Conservation (phyloP, 2,329 filamentous ascomycete genomes). For the Sphaerulina musiva region DNA sequence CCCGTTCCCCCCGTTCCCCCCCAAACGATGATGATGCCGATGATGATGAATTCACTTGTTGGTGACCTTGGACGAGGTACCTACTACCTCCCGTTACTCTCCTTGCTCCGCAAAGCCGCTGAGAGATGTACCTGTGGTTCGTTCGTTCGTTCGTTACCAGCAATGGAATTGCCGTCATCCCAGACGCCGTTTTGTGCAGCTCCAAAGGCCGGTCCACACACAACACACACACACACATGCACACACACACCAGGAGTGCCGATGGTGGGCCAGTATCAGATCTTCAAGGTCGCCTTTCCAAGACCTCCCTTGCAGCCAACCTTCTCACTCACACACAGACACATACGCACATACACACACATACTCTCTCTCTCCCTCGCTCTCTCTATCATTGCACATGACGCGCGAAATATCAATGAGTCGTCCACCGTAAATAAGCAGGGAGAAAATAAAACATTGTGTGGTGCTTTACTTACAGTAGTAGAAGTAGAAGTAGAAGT, state of each 20-base stretch:
- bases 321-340: not conserved
- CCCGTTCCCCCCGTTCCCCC: no score
- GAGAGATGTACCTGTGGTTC: not conserved
- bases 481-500: not conserved
- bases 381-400: not conserved
- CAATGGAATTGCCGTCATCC: not conserved
- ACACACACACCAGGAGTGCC: not conserved
- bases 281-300: not conserved
- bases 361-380: not conserved
- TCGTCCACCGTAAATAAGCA: not conserved
- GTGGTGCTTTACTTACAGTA: not conserved
- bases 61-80: not conserved
- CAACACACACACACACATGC: no score
- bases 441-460: not conserved
- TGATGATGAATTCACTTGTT: no score
- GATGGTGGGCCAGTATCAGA: not conserved
- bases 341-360: no score
- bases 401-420: not conserved
- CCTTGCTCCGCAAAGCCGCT: not conserved
- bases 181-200: not conserved
- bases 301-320: not conserved
- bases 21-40: no score
- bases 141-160: no score
- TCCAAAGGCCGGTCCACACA: not conserved
- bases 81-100: not conserved